Conservation (phyloP, 805 yeast species). For the Starmerella floricola region DNA sequence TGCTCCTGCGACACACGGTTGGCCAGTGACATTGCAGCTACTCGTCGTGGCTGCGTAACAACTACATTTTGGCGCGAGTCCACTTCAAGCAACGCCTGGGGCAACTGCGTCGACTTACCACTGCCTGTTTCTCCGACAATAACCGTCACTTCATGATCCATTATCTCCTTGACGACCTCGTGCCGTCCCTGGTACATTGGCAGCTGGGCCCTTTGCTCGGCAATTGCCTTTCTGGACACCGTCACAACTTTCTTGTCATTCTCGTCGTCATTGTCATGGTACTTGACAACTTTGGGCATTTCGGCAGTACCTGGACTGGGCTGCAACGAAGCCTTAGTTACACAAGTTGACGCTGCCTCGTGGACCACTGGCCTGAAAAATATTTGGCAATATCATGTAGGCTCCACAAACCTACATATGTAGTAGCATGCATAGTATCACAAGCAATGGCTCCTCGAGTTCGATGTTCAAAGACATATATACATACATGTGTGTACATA, state of each 20-base stretch:
- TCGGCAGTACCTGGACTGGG: no score
- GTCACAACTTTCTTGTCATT: slow-evolving; percentile 5
- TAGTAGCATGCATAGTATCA: not conserved
- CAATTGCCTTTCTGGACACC: not conserved
- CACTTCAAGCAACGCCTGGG: slow-evolving; percentile 60
- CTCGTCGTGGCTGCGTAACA: slow-evolving; percentile 94
- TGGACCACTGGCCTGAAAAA: not conserved
- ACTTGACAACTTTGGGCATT: slow-evolving; percentile 18
- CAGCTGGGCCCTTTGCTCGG: slow-evolving; percentile 27
- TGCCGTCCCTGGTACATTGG: slow-evolving; percentile 70
- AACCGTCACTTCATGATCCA: slow-evolving; percentile 53
- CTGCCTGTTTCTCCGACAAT: slow-evolving; percentile 96
- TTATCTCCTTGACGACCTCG: slow-evolving; percentile 45
- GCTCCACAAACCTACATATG: not conserved
- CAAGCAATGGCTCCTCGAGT: not conserved
- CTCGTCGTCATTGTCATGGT: slow-evolving; percentile 8
- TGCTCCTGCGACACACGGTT: slow-evolving; percentile 82
- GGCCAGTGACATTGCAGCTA: slow-evolving; percentile 91
- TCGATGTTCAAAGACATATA: no score
- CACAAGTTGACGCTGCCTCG: no score
- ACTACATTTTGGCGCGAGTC: slow-evolving; percentile 49
- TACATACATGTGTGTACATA: not conserved
- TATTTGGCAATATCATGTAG: not conserved
- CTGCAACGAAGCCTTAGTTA: no score
- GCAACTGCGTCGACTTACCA: slow-evolving; percentile 94